Evolutionary conservation across 2,329 filamentous ascomycete genomes (phyloP).

Genomic region (Microcyclospora pomicola): DNA sequence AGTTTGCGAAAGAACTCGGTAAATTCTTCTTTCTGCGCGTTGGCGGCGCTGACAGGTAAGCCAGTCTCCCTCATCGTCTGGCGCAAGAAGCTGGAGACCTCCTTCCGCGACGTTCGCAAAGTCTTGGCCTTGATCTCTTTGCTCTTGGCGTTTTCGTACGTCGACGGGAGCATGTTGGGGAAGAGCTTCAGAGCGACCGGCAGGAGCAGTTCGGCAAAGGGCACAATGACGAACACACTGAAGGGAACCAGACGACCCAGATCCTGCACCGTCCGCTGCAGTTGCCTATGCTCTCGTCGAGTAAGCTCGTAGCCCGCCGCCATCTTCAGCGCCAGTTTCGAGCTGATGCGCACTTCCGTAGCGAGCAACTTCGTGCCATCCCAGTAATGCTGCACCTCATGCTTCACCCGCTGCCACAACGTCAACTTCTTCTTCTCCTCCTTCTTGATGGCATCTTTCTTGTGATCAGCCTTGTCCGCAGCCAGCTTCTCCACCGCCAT

Average conservation of each 20-base stretch:
- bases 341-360: slow-evolving; percentile 86
- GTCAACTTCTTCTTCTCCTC: slow-evolving; percentile 77
- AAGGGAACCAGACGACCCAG: slow-evolving; percentile 86
- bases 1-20: slow-evolving; percentile 95
- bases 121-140: slow-evolving; percentile 77
- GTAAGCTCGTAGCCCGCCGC: slow-evolving; percentile 93
- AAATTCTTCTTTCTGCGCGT: slow-evolving; percentile 85
- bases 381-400: slow-evolving; percentile 90
- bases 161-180: slow-evolving; percentile 93
- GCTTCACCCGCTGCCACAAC: slow-evolving; percentile 83
- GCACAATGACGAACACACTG: slow-evolving; percentile 91
- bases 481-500: slow-evolving; percentile 47
- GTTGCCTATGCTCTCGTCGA: slow-evolving; percentile 79
- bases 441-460: slow-evolving; percentile 46
- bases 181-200: slow-evolving; percentile 88
- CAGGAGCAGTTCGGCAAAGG: slow-evolving; percentile 84
- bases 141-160: slow-evolving; percentile 82
- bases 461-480: slow-evolving; percentile 33
- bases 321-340: slow-evolving; percentile 87
- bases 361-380: slow-evolving; percentile 92
- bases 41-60: slow-evolving; percentile 69
- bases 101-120: slow-evolving; percentile 75
- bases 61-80: slow-evolving; percentile 88
- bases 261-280: slow-evolving; percentile 87
- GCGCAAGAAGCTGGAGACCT: slow-evolving; percentile 81